Base-by-base conservation (phyloP, 2,329 filamentous ascomycete species). In the Monosporascus cannonballus region DNA sequence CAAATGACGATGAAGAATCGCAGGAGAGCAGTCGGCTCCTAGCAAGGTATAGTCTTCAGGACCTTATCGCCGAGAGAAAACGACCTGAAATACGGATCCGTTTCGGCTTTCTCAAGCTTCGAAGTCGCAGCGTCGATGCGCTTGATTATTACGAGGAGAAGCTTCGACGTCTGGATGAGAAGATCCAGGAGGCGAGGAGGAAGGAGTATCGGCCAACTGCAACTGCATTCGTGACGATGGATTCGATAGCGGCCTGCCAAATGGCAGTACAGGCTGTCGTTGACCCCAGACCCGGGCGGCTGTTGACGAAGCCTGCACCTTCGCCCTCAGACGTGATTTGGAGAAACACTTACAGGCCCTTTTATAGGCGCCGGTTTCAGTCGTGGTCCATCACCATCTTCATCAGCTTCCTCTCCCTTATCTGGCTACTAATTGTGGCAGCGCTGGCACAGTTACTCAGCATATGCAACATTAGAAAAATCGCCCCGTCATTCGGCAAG, bases 211-310 rank as follows among this genome's bases (percentile, higher is more conserved):
- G 79, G 6, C 78, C 94, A 0, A 92, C 86, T 1, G 87, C 93
- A 48, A 80, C 95, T 55, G 95, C 95, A 1, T 96, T 99, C 69
- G 89, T 99, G 39, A 97, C 94, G 0, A 95, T 99, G 90, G 90
- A 96, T 72, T 94, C 90, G 3, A 94, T 96, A 48, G 89, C 92
- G 15, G 87, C 92, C 34, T 86, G 83, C 61, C 94, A 99, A 73
- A 96, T 97, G 91, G 90, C 92, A 24, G 90, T 96, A 44, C 94
- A 99, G 70, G 92, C 94, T 4, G 86, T 96, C 11, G 84, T 99
- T 50, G 93, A 97, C 65, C 91, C 94, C 3, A 86, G 89, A 11
- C 94, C 95, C 0, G 86, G 92, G 53, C 87, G 89, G 55, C 79
- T 99, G 6, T 76, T 96, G 51, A 92, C 93, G 8, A 92, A 90